phyloP scores from a whole-genome alignment of 805 yeast genomes.

The Spencermartinsiella europaea region DNA sequence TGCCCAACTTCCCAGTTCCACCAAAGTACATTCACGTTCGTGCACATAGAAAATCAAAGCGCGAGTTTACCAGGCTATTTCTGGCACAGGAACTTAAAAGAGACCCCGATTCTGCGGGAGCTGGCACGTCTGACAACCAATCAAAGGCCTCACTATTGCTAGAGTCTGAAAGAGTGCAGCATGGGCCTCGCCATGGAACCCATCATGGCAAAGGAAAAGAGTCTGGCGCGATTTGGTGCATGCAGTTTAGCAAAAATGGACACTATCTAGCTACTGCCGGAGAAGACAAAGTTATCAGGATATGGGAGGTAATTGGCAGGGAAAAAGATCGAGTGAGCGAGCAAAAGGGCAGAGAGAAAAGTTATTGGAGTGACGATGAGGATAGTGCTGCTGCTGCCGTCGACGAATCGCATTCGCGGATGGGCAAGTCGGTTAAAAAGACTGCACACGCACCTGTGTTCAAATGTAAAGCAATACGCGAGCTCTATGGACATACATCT shows the following conservation, averaged over 20 bases:
- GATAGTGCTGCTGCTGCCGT: constrained; percentile 3
- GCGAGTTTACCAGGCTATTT: constrained; percentile 29
- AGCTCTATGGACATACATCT: constrained; percentile 60
- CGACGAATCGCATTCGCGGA: background rate
- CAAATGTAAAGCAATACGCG: constrained; percentile 55
- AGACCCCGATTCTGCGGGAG: constrained; percentile 1
- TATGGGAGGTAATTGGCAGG: constrained; percentile 78
- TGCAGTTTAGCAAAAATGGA: constrained; percentile 76
- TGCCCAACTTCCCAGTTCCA: constrained; percentile 25
- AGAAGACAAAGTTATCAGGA: constrained; percentile 57
- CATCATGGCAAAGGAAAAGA: background rate
- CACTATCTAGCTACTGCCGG: constrained; percentile 81
- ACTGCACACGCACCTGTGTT: constrained; percentile 68
- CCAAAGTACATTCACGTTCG: constrained; percentile 32
- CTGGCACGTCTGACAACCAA: background rate
- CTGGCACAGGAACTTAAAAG: constrained; percentile 33
- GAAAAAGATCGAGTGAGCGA: constrained; percentile 56
- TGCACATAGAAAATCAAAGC: constrained; percentile 27
- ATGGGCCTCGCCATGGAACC: background rate
- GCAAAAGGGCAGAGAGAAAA: constrained; percentile 17
- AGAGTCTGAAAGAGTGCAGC: background rate
- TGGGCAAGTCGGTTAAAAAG: constrained; percentile 4
- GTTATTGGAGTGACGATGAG: constrained; percentile 10
- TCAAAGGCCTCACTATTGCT: background rate
- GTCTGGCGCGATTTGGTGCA: constrained; percentile 47